A percentile compares a stretch with the other conserved stretches of the same genome.
These are phyloP conservation scores for Cylindrodendrum hubeiense DNA, from an alignment of 2,329 filamentous ascomycete species.

Conservation along the genomic window DNA sequence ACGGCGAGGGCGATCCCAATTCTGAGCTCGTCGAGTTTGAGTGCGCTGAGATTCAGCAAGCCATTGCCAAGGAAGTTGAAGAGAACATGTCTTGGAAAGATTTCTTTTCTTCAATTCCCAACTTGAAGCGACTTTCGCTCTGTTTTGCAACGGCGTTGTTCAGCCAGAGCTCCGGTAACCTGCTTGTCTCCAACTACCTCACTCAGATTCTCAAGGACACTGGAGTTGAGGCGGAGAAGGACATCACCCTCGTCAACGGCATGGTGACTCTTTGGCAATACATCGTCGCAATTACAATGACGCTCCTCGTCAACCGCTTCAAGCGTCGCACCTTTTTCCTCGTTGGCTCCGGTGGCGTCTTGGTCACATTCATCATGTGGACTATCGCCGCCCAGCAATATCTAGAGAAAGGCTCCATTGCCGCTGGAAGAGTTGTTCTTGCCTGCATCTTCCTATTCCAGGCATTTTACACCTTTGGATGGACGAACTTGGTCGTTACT, in stretches of 20 bases:
- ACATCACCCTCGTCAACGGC: slow-evolving; percentile 57
- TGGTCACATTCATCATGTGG: slow-evolving; percentile 56
- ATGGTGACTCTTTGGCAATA: slow-evolving; percentile 58
- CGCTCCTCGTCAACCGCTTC: slow-evolving; percentile 52
- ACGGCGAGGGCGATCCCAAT: slow-evolving; percentile 60
- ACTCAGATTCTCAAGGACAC: slow-evolving; percentile 54
- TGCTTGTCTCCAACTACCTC: slow-evolving; percentile 58
- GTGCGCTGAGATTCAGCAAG: slow-evolving; percentile 62
- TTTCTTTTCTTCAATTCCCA: slow-evolving; percentile 54
- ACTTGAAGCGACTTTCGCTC: slow-evolving; percentile 55
- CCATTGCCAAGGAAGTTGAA: slow-evolving; percentile 58
- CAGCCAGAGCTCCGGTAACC: slow-evolving; percentile 56
- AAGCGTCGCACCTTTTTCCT: slow-evolving; percentile 55
- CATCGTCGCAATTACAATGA: slow-evolving; percentile 54
- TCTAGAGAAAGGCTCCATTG: slow-evolving; percentile 47
- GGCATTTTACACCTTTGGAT: slow-evolving; percentile 56
- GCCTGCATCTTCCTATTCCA: slow-evolving; percentile 59
- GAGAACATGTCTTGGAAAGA: slow-evolving; percentile 57
- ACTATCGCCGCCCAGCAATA: slow-evolving; percentile 55
- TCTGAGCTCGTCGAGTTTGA: slow-evolving; percentile 61
- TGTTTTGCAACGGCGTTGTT: slow-evolving; percentile 56
- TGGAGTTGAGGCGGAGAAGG: slow-evolving; percentile 50
- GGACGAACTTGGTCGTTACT: slow-evolving; percentile 57
- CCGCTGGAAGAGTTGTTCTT: slow-evolving; percentile 51
- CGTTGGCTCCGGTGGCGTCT: slow-evolving; percentile 52